phyloP scores from a whole-genome alignment of 371 early-diverging fungal genomes.

The Apophysomyces trapeziformis region DNA sequence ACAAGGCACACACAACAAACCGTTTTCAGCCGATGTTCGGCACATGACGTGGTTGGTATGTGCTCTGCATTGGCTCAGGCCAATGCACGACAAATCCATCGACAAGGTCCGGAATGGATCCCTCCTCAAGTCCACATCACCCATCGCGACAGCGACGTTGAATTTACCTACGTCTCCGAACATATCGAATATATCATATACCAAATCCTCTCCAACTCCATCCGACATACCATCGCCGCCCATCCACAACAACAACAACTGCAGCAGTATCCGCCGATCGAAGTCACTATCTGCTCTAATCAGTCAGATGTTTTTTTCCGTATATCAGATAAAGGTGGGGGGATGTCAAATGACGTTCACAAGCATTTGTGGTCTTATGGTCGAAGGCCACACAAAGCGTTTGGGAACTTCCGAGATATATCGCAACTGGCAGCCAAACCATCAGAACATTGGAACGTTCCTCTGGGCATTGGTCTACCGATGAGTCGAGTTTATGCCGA shows the following conservation, averaged over 20 bases:
- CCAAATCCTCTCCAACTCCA: constrained; percentile 80
- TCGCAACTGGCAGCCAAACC: constrained; percentile 61
- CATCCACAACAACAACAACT: constrained; percentile 6
- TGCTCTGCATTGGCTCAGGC: constrained; percentile 56
- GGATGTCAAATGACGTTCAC: constrained; percentile 60
- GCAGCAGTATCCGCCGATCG: constrained; percentile 55
- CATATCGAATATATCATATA: constrained; percentile 87
- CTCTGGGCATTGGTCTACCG: constrained; percentile 81
- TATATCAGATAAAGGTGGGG: constrained; percentile 85
- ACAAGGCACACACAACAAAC: constrained; percentile 36
- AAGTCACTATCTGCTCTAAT: constrained; percentile 72
- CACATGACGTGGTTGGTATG: constrained; percentile 60
- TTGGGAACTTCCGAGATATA: constrained; percentile 65
- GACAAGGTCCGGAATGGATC: constrained; percentile 17
- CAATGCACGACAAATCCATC: constrained; percentile 21
- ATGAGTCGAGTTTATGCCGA: constrained; percentile 86
- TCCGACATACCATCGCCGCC: constrained; percentile 51
- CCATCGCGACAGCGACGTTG: constrained; percentile 57
- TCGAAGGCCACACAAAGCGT: constrained; percentile 40
- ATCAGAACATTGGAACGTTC: constrained; percentile 52
- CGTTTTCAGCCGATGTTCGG: constrained; percentile 63
- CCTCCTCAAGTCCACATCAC: constrained; percentile 58
- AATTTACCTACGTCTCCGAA: constrained; percentile 84
- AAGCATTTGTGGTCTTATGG: constrained; percentile 76
- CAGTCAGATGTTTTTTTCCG: constrained; percentile 71